Conservation (phyloP, 768 basidiomycete species). For the Tylopilus cervinicoccineus region DNA sequence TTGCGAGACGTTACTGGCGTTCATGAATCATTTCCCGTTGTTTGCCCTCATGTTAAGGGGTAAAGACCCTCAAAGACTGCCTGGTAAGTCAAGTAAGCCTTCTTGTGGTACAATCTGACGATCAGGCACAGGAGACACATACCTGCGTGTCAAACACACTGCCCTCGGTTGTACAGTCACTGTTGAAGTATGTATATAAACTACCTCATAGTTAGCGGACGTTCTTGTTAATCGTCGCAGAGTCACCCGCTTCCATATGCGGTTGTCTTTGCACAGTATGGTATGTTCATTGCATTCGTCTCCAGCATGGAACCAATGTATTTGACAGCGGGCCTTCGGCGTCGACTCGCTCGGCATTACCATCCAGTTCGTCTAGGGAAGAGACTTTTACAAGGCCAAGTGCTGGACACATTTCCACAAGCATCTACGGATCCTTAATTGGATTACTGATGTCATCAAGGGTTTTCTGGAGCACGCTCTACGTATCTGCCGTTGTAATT, state of each 20-base stretch:
- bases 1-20: slow-evolving; percentile 63
- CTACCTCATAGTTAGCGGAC: not conserved
- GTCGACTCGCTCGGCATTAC: slow-evolving; percentile 49
- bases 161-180: slow-evolving; percentile 18
- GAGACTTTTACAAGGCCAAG: slow-evolving; percentile 44
- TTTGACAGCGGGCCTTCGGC: slow-evolving; percentile 44
- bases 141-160: slow-evolving; percentile 26
- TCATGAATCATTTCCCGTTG: slow-evolving; percentile 91
- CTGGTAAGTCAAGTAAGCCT: slow-evolving; percentile 46
- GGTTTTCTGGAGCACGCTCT: slow-evolving; percentile 14
- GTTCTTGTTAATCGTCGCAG: slow-evolving; percentile 29
- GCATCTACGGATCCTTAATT: slow-evolving; percentile 3
- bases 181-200: slow-evolving; percentile 22
- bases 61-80: slow-evolving; percentile 81
- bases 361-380: slow-evolving; percentile 53
- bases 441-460: slow-evolving; percentile 14
- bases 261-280: slow-evolving; percentile 56
- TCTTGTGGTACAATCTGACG: not conserved
- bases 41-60: slow-evolving; percentile 80
- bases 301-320: not conserved
- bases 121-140: slow-evolving; percentile 23
- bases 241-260: slow-evolving; percentile 51
- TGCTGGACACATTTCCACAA: slow-evolving; percentile 46
- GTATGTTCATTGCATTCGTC: slow-evolving; percentile 25
- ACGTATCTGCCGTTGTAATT: slow-evolving; percentile 25